A percentile compares a stretch with the other conserved stretches of the same genome.
Conservation (phyloP, 106 monocot species). For the Posidonia australis region DNA sequence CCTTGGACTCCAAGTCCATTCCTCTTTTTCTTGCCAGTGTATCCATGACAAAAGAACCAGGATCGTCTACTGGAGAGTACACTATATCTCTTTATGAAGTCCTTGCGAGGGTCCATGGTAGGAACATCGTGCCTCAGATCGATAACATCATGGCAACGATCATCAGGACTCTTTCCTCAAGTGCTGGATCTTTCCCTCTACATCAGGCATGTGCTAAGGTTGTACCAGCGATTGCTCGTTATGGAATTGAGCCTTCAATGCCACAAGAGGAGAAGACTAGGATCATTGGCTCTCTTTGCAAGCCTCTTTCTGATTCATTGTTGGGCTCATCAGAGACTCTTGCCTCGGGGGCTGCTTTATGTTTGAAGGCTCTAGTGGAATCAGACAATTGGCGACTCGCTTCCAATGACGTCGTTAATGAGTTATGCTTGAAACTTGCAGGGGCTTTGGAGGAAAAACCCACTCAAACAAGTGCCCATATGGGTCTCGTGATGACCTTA, state of each 20-base stretch:
- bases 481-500: too few species aligned
- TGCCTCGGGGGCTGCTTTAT: constrained; percentile 77
- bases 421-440: too few species aligned
- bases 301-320: constrained; percentile 57
- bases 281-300: constrained; percentile 67
- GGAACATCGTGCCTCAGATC: constrained; percentile 83
- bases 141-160: constrained; percentile 81
- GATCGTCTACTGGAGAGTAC: constrained; percentile 48
- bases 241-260: constrained; percentile 74
- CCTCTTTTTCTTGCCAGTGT: constrained; percentile 82
- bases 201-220: constrained; percentile 96
- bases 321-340: constrained; percentile 51
- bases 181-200: constrained; percentile 71
- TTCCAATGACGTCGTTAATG: constrained; percentile 54
- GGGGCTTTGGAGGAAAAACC: too few species aligned
- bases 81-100: constrained; percentile 93
- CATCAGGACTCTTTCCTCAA: constrained; percentile 59
- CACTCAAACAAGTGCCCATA: too few species aligned
- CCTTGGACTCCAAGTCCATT: constrained; percentile 67
- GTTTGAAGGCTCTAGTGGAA: constrained; percentile 73
- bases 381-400: constrained; percentile 78
- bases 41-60: constrained; percentile 53
- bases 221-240: constrained; percentile 87
- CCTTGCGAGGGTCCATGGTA: constrained; percentile 81
- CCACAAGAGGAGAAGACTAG: constrained; percentile 49